phyloP scores from a whole-genome alignment of 176 grass and related monocot genomes.

The Zea mays region Zm-B73-REFERENCE-NAM-5.0 NC_050100.1:196109501-196110000 shows the following conservation, averaged over 20 bases:
- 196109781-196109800: constrained; percentile 16
- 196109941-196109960: constrained; percentile 27
- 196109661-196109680: constrained; percentile 28
- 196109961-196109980: not conserved
- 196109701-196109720: constrained; percentile 34
- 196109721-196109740: constrained; percentile 47
- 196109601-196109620: constrained; percentile 49
- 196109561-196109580: not conserved
- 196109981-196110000: not conserved
- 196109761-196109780: constrained; percentile 1
- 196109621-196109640: constrained; percentile 51
- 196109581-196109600: constrained; percentile 9
- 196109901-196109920: not conserved
- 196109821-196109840: constrained; percentile 27
- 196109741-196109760: constrained; percentile 42
- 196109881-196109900: not conserved
- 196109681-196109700: constrained; percentile 29
- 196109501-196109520: constrained; percentile 9
- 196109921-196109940: constrained; percentile 28
- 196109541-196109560: constrained; percentile 8
- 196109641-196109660: constrained; percentile 56
- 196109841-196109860: constrained; percentile 17
- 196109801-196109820: not conserved
- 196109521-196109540: not conserved
- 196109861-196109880: constrained; percentile 25